phyloP scores from a whole-genome alignment of 2,329 filamentous ascomycete species.

The Epichloe hybrida region DNA sequence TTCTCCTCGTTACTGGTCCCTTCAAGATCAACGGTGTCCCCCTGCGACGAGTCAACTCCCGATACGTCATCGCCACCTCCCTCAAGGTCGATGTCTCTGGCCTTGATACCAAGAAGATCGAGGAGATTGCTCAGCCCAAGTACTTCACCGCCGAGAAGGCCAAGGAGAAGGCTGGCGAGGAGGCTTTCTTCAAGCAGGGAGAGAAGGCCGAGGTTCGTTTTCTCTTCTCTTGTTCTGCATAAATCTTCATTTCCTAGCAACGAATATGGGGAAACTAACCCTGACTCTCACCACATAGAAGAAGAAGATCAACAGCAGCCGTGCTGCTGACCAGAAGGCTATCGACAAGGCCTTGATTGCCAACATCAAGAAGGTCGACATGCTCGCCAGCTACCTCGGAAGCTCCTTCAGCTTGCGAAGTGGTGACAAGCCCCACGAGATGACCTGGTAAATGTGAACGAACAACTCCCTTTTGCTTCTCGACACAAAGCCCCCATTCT shows the following conservation, averaged over 20 bases:
- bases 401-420: slow-evolving; percentile 97
- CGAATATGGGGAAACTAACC: slow-evolving; percentile 7
- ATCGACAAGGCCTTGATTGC: slow-evolving; percentile 92
- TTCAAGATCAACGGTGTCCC: slow-evolving; percentile 99
- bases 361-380: slow-evolving; percentile 96
- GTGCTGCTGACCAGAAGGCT: slow-evolving; percentile 94
- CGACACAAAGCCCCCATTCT: not conserved
- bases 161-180: slow-evolving; percentile 91
- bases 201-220: slow-evolving; percentile 85
- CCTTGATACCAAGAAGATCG: slow-evolving; percentile 82
- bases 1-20: slow-evolving; percentile 96
- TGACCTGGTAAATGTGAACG: slow-evolving; percentile 72
- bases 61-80: slow-evolving; percentile 86
- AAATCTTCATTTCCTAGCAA: not conserved
- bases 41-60: slow-evolving; percentile 83
- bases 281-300: slow-evolving; percentile 47
- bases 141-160: slow-evolving; percentile 97
- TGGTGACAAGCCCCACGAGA: slow-evolving; percentile 99
- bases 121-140: slow-evolving; percentile 59
- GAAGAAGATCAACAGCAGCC: slow-evolving; percentile 87
- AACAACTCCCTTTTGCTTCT: not conserved
- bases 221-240: not conserved
- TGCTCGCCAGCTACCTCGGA: slow-evolving; percentile 85
- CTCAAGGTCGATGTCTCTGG: slow-evolving; percentile 73
- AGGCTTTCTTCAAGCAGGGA: slow-evolving; percentile 98